phyloP scores from a whole-genome alignment of 768 basidiomycete species.

The Suillus clintonianus region DNA sequence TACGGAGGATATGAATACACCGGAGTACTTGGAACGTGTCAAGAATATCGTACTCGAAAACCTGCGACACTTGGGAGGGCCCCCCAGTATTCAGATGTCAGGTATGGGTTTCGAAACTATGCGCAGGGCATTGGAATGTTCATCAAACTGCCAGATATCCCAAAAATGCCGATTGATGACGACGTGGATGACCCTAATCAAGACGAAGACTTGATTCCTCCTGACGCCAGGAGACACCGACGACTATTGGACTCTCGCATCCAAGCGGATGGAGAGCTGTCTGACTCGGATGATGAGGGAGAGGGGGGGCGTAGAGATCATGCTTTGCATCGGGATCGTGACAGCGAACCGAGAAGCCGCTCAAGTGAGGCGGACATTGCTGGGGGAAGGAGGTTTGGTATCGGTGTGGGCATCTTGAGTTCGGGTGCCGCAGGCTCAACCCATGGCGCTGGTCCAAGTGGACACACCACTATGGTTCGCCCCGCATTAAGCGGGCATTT shows the following conservation, averaged over 20 bases:
- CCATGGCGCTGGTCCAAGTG: conserved; percentile 78
- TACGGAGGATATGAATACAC: conserved; percentile 92
- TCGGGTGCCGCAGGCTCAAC: conserved; percentile 56
- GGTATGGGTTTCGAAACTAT: conserved; percentile 46
- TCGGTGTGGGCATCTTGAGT: conserved; percentile 71
- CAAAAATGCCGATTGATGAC: conserved; percentile 81
- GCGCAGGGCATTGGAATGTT: not conserved
- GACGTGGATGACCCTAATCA: conserved; percentile 77
- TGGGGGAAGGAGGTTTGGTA: conserved; percentile 56
- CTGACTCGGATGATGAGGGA: conserved; percentile 98
- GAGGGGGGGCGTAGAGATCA: conserved; percentile 81
- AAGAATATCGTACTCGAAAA: conserved; percentile 92
- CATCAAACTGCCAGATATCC: conserved; percentile 61
- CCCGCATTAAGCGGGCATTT: conserved; percentile 26
- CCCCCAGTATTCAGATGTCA: conserved; percentile 91
- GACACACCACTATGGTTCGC: conserved; percentile 49
- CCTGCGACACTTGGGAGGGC: conserved; percentile 79
- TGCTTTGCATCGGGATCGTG: conserved; percentile 55
- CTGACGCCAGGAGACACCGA: conserved; percentile 75
- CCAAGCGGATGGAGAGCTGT: conserved; percentile 86
- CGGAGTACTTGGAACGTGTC: conserved; percentile 90
- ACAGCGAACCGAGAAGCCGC: conserved; percentile 41
- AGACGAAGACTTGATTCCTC: conserved; percentile 81
- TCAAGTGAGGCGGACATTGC: conserved; percentile 47
- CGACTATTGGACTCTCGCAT: conserved; percentile 78